A percentile compares a stretch with the other conserved stretches of the same genome.
These are phyloP conservation scores for Syzygium aromaticum DNA, from an alignment of 345 rosid genomes.

Conservation along the genomic window DNA sequence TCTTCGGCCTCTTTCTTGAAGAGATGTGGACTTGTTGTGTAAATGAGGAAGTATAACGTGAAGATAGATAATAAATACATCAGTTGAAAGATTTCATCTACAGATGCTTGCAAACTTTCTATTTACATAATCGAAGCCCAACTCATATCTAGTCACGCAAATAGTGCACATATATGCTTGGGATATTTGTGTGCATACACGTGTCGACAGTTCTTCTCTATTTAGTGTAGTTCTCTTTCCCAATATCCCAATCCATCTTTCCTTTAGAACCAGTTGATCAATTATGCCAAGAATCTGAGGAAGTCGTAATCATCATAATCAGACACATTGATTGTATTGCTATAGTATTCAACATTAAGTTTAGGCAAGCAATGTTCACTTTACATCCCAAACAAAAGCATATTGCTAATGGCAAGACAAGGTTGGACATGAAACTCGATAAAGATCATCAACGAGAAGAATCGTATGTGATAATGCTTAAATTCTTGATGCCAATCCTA, in stretches of 20 bases:
- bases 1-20: slow-evolving; percentile 68
- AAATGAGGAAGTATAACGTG: slow-evolving; percentile 28
- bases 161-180: slow-evolving; percentile 71
- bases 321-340: background rate
- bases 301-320: background rate
- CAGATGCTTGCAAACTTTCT: background rate
- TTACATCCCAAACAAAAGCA: background rate
- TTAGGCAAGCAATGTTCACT: background rate
- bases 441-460: background rate
- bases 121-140: background rate
- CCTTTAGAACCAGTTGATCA: slow-evolving; percentile 80
- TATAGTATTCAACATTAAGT: background rate
- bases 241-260: slow-evolving; percentile 82
- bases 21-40: slow-evolving; percentile 93
- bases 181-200: slow-evolving; percentile 55
- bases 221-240: slow-evolving; percentile 74
- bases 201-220: slow-evolving; percentile 65
- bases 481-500: too few species aligned
- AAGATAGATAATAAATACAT: background rate
- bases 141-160: background rate
- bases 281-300: slow-evolving; percentile 82
- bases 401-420: background rate
- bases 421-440: background rate
- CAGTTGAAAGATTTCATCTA: background rate
- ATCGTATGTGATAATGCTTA: too few species aligned